Evolutionary conservation across 306 rosid genomes (phyloP).

Genomic region (Glycine tomentella): DNA sequence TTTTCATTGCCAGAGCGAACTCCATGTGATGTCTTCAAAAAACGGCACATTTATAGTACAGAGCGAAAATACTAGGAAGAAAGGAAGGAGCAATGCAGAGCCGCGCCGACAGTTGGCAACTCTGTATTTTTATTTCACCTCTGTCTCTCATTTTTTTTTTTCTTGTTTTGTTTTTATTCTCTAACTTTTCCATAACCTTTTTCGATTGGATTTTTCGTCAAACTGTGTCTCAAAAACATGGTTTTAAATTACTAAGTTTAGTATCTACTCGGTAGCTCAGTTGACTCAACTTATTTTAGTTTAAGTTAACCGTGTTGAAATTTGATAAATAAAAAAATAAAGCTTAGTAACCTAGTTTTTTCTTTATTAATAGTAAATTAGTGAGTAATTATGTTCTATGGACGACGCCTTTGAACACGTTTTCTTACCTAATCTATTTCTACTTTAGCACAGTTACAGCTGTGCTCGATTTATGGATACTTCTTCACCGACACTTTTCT

Average conservation of each 20-base stretch:
- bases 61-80: conserved; percentile 40
- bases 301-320: too few relatives aligned
- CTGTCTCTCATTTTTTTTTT: background rate
- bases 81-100: background rate
- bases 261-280: too few relatives aligned
- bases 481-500: conserved; percentile 32
- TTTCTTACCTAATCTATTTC: background rate
- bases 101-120: conserved; percentile 55
- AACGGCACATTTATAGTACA: conserved; percentile 41
- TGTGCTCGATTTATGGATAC: background rate
- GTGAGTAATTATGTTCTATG: background rate
- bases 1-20: background rate
- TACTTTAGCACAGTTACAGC: background rate
- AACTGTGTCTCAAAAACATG: background rate
- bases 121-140: conserved; percentile 1
- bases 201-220: background rate
- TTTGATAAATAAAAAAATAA: too few relatives aligned
- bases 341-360: background rate
- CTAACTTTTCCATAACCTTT: background rate
- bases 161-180: background rate
- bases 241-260: too few relatives aligned
- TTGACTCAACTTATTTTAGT: too few relatives aligned
- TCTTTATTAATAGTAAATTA: too few relatives aligned
- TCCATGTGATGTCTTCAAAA: conserved; percentile 46
- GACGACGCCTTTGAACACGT: background rate